Evolutionary conservation across 306 rosid genomes (phyloP), one percentile per base, ranked within the genome.

Genomic region (Comarum palustre): DNA sequence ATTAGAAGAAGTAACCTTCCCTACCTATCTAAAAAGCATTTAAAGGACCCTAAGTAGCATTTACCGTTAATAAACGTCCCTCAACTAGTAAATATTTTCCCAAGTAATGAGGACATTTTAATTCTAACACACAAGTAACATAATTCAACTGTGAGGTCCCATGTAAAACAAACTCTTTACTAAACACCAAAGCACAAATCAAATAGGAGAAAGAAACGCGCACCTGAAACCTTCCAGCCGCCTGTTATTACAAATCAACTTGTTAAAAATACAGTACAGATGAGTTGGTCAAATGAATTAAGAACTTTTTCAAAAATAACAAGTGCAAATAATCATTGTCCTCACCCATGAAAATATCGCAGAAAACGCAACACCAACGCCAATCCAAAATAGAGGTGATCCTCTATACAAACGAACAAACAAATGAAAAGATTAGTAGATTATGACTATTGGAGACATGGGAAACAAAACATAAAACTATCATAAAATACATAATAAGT

Each of bases 341-440:
- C 97, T 88, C 86, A 95, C 99, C 92, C 86, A 72, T 75, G 99
- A 84, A 83, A 92, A 95, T 9, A 95, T 74, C 47, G 93, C 97
- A 48, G 99, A 92, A 57, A 95, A 82, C 74, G 92, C 99, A 83
- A 95, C 99, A 67, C 99, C 99, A 73, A 92, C 92, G 3, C 96
- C 93, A 54, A 95, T 86, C 99, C 99, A 92, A 76, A 95, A 92
- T 68, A 95, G 90, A 48, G 97, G 99, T 6, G 99, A 88, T 69
- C 97, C 99, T 60, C 99, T 95, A 69, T 15, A 31, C 55, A 82
- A 77, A 72, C 25, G 24, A 50, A 41, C 15, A 62, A 17, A 42
- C 46, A 55, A 61, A 76, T 55, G 43, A 82, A 67, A 10, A 82
- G 31, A 50, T 60, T n/a, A 57, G 13, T n/a, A 9, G 55, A 20